A percentile compares a stretch with the other conserved stretches of the same genome.
These are phyloP conservation scores for Fusarium sp. DNA, from an alignment of 2,329 filamentous ascomycete genomes.

Conservation along the genomic window DNA sequence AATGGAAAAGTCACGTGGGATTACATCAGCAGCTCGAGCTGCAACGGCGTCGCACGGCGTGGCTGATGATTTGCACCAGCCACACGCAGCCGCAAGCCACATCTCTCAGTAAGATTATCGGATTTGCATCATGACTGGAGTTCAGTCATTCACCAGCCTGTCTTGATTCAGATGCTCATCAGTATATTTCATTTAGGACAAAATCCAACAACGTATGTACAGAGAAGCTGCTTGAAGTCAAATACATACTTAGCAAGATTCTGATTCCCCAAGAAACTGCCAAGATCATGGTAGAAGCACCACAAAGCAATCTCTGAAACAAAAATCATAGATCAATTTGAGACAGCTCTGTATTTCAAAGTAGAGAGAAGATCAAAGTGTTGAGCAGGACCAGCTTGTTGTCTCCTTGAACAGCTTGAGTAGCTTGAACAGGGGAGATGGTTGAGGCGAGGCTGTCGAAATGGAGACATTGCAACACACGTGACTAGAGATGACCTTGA, in stretches of 20 bases:
- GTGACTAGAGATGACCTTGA: neutral
- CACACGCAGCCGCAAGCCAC: constrained; percentile 33
- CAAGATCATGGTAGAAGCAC: neutral
- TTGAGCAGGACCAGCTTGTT: neutral
- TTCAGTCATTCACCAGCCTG: neutral
- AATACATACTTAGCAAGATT: neutral
- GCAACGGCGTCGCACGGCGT: constrained; percentile 31
- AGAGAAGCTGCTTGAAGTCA: neutral
- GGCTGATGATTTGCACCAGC: constrained; percentile 24
- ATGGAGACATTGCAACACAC: neutral
- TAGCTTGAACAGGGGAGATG: neutral
- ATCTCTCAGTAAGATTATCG: neutral
- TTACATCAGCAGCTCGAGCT: constrained; percentile 45
- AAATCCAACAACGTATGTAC: neutral
- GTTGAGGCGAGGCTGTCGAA: neutral
- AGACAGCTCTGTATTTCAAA: neutral
- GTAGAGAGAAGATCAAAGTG: neutral
- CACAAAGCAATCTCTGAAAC: neutral
- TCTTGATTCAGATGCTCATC: neutral
- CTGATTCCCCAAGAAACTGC: neutral
- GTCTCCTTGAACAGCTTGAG: neutral
- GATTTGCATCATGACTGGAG: neutral
- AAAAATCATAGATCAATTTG: neutral
- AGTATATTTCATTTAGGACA: neutral
- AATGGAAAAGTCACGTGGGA: constrained; percentile 49